phyloP scores from a whole-genome alignment of 805 yeast species.

The Komagataella populi region DNA sequence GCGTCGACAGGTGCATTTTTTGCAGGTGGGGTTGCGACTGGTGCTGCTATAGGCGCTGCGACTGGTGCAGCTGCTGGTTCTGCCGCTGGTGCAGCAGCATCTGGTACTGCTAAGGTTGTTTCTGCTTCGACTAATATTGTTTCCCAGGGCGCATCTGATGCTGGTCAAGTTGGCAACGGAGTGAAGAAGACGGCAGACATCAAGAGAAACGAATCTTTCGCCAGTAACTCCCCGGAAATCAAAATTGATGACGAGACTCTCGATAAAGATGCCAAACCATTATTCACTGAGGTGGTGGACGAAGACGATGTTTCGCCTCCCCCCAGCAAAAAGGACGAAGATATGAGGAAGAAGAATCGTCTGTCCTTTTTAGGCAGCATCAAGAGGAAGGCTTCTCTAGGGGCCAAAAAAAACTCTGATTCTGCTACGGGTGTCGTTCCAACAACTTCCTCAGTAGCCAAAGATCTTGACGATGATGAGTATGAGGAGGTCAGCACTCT shows the following conservation, averaged over 20 bases:
- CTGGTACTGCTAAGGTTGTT: constrained; percentile 2
- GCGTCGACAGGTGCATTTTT: constrained; percentile 6
- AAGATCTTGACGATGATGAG: constrained; percentile 5
- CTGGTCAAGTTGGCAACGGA: background rate
- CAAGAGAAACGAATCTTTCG: background rate
- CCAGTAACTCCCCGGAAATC: background rate
- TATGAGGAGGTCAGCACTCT: constrained; percentile 22
- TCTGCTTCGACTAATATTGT: constrained; percentile 4
- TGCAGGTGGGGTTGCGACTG: constrained; percentile 8
- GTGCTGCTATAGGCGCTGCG: constrained; percentile 8
- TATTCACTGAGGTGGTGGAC: constrained; percentile 4
- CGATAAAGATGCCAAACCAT: background rate
- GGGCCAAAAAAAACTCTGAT: background rate
- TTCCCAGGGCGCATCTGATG: background rate
- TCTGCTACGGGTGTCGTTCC: constrained; percentile 4
- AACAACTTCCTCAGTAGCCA: background rate
- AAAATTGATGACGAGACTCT: background rate
- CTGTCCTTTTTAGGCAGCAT: background rate
- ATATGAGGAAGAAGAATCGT: constrained; percentile 10
- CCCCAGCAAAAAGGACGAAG: background rate
- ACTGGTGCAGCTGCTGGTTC: constrained; percentile 10
- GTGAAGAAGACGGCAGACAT: background rate
- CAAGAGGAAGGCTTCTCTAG: constrained; percentile 1
- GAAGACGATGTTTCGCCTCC: constrained; percentile 1
- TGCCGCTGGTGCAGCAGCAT: background rate